Evolutionary conservation across 768 basidiomycete species (phyloP).

Genomic region (Xanthoconium stramineum): DNA sequence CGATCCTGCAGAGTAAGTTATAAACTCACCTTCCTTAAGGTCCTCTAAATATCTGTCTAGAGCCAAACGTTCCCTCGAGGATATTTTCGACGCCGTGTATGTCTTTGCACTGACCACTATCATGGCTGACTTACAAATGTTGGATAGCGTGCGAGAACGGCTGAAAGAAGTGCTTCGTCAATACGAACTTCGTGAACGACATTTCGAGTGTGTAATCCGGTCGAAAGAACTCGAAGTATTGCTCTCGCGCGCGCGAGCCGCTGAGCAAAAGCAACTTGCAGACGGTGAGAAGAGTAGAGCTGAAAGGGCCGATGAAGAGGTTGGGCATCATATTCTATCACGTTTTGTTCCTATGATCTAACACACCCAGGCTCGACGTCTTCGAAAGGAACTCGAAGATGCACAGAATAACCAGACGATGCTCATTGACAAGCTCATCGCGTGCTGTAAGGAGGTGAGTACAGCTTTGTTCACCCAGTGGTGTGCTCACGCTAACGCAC

Average conservation of each 20-base stretch:
- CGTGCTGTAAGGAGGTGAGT: slow-evolving; percentile 84
- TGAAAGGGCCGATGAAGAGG: slow-evolving; percentile 73
- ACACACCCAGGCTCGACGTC: slow-evolving; percentile 52
- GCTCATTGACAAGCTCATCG: slow-evolving; percentile 79
- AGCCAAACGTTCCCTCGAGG: slow-evolving; percentile 71
- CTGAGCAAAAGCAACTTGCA: slow-evolving; percentile 81
- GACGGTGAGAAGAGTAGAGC: slow-evolving; percentile 70
- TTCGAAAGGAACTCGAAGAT: slow-evolving; percentile 77
- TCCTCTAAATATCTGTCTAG: slow-evolving; percentile 35
- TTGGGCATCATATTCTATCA: slow-evolving; percentile 31
- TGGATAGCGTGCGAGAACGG: slow-evolving; percentile 71
- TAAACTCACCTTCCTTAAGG: slow-evolving; percentile 3
- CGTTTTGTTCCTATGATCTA: slow-evolving; percentile 3
- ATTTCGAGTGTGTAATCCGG: slow-evolving; percentile 89
- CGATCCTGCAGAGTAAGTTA: slow-evolving; percentile 66
- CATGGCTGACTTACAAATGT: background rate
- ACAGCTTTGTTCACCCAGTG: background rate
- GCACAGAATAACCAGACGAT: slow-evolving; percentile 73
- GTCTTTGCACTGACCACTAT: slow-evolving; percentile 28
- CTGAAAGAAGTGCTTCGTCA: slow-evolving; percentile 84
- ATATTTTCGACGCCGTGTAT: slow-evolving; percentile 84
- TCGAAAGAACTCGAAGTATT: slow-evolving; percentile 90
- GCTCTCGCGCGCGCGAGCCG: slow-evolving; percentile 80
- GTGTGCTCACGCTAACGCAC: slow-evolving; percentile 12
- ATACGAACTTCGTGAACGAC: slow-evolving; percentile 86